A percentile compares a stretch with the other conserved stretches of the same genome.
Conservation (phyloP, 441 rosid species). For the Erodium trifolium region DNA sequence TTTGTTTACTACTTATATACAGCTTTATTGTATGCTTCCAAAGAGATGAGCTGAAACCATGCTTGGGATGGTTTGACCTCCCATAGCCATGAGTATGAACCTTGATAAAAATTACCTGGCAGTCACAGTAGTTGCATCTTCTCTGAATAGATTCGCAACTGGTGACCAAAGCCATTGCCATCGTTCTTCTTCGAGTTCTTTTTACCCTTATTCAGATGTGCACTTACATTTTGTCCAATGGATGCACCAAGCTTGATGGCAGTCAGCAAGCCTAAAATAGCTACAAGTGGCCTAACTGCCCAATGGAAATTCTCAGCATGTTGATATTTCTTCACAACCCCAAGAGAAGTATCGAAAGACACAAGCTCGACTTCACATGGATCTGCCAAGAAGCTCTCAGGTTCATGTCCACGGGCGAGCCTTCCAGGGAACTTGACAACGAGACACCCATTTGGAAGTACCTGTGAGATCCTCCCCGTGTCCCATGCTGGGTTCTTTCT, state of each 20-base stretch:
- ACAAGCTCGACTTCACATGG: conserved; percentile 77
- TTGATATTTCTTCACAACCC: conserved; percentile 35
- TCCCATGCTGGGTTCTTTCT: conserved; percentile 29
- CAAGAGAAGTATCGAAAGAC: conserved; percentile 43
- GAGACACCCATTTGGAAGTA: conserved; percentile 79
- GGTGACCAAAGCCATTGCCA: conserved; percentile 24
- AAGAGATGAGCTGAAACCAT: background rate
- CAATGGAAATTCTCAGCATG: conserved; percentile 88
- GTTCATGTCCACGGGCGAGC: conserved; percentile 20
- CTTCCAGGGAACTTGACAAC: conserved; percentile 69
- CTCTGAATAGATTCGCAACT: conserved; percentile 28
- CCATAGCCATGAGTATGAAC: background rate
- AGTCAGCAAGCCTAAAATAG: conserved; percentile 56
- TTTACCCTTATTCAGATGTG: conserved; percentile 27
- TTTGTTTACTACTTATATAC: background rate
- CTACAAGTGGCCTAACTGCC: conserved; percentile 72
- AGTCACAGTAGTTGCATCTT: conserved; percentile 27
- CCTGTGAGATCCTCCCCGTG: conserved; percentile 47
- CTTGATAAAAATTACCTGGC: conserved; percentile 19
- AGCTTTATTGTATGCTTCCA: background rate
- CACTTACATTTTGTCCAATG: conserved; percentile 29
- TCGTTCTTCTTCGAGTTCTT: conserved; percentile 5
- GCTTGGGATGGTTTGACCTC: background rate
- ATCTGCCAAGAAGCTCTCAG: conserved; percentile 52
- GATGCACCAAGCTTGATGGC: conserved; percentile 57